Base-by-base conservation (phyloP, 106 monocot species). In the Apostasia ramifera region DNA sequence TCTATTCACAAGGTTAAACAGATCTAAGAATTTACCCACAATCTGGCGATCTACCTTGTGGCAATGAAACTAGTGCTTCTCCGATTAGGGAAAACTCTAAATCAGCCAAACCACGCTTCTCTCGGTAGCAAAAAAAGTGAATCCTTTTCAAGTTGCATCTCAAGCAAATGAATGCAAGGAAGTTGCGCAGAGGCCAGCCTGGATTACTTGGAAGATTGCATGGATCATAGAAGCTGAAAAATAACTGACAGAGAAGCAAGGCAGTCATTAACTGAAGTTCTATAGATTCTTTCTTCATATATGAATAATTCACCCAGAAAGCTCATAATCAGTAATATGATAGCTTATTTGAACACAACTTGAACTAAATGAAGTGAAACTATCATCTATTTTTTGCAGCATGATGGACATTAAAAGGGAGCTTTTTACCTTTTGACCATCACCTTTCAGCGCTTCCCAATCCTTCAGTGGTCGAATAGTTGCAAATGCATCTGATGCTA, bases 181-280 rank as follows among this genome's bases (percentile, higher is more conserved):
- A 93, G 73, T 98, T 98, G 8, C 93, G 76, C 59, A 98, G 79
- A 54, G 93, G 90, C 98, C 98, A 98, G 2, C 98, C 98, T 76
- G 98, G 98, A 78, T 90, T 79, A 59, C 53, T 78, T 72, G 80
- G 71, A 67, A 70, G 71, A 77, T 85, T 79, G 57, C 83, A 90
- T 64, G 90, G 90, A 85, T 98, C 98, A 78, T 98, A 98, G 73
- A 98, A 98, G 43, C 98, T 93, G 76, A 83, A 98, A 55, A 98
- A 65, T 60, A 93, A 42, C 98, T 98, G 85, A 47, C 15, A 47
- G 46, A 63, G 83, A 10, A 38, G 69, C 12, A n/a, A 68, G 44
- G 8, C 37, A 70, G 53, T 62, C 58, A 14, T 55, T 61, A 48
- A 43, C 12, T 45, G n/a, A 44, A 55, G 12, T 7, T 48, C 48